Evolutionary conservation across 805 yeast species (phyloP).

Genomic region (Isabelozyma heimii): DNA sequence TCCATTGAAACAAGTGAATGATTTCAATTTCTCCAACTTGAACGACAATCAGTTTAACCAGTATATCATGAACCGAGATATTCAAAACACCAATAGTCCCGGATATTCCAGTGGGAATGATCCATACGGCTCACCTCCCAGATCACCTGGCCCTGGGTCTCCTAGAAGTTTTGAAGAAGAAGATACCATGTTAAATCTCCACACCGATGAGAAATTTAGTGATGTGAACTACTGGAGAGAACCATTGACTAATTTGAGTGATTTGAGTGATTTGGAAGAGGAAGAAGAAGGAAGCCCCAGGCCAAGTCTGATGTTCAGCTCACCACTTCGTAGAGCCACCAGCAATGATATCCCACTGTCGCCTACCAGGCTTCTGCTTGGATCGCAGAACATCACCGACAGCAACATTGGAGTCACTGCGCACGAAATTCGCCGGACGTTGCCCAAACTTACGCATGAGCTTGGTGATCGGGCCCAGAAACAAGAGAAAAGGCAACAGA

Average conservation of each 20-base stretch:
- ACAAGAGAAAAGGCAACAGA: constrained; percentile 2
- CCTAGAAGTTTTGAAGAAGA: constrained; percentile 34
- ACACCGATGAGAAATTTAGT: constrained; percentile 61
- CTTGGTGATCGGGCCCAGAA: constrained; percentile 3
- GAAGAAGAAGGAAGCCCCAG: constrained; percentile 13
- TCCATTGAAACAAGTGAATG: constrained; percentile 47
- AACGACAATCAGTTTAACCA: constrained; percentile 33
- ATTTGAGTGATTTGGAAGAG: constrained; percentile 51
- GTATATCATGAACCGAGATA: constrained; percentile 18
- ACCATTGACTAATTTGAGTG: constrained; percentile 64
- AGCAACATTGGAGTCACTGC: background rate
- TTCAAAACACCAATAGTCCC: background rate
- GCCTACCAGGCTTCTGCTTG: background rate
- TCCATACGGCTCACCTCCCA: constrained; percentile 2
- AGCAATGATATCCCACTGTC: background rate
- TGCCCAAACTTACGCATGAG: background rate
- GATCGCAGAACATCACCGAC: background rate
- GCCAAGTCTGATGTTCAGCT: constrained; percentile 15
- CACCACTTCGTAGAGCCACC: constrained; percentile 6
- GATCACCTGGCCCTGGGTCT: constrained; percentile 18
- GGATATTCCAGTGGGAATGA: constrained; percentile 4
- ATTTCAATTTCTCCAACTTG: constrained; percentile 27
- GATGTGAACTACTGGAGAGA: constrained; percentile 94
- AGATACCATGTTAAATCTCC: constrained; percentile 23
- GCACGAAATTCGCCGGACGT: background rate